Evolutionary conservation across 495 filamentous ascomycete species (phyloP), one percentile per base, ranked within the genome.

Genomic region (Tuber brumale): DNA sequence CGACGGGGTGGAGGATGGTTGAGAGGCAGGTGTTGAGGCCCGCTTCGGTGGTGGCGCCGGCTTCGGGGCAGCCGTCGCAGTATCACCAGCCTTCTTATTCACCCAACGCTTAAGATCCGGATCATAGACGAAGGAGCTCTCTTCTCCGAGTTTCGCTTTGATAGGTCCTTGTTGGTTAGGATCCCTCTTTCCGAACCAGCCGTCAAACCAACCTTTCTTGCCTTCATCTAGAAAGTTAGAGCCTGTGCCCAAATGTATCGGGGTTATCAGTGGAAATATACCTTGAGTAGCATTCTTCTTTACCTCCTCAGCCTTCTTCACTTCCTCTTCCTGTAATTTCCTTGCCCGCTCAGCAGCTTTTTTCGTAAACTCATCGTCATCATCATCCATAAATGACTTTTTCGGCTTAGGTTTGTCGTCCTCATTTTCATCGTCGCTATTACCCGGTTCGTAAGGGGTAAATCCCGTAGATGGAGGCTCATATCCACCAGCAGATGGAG

Each of bases 41-140:
- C 72, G 75, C 75, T 81, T 80, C 46, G 79, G 76, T 27, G 84
- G 84, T 70, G 85, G 85, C 21, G 85, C 83, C 35, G 84, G 84
- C 76, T 85, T 86, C 8, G 88, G 86, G 72, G 89, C 87, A 31
- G 88, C 87, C 16, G 89, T 86, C 0, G 87, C 85, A 21, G 88
- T 82, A 81, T 87, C 84, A 77, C 90, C 86, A 23, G 90, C 91
- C 83, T 97, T 97, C 86, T 97, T 97, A 85, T 99, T 97, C 84
- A 99, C 89, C 96, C 96, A 99, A 82, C 95, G 93, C 87, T 96
- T 96, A 74, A 97, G 87, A 35, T 97, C 92, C 6, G 92, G 91
- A 84, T 99, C 96, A 78, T 95, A 99, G 78, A 94, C 91, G 85
- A 99, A 98, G 18, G 89, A 92, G 81, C 88, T 95, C 80, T 95